A percentile compares a stretch with the other conserved stretches of the same genome.
phyloP scores from a whole-genome alignment of 2,329 filamentous ascomycete genomes.

The Cladorrhinum sp. region DNA sequence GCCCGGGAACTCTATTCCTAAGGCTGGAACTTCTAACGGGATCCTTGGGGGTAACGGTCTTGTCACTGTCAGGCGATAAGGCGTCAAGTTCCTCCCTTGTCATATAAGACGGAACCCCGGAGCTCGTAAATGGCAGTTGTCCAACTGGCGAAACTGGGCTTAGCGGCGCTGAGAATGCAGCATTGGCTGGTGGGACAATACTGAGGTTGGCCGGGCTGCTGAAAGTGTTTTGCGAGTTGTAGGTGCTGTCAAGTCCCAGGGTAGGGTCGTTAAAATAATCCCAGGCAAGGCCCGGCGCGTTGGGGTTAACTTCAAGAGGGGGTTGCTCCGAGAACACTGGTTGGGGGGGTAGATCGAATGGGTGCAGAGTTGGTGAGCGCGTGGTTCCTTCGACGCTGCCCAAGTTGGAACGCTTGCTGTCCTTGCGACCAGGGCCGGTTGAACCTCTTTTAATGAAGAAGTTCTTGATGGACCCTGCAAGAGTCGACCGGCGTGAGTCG shows the following conservation, averaged over 20 bases:
- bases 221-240: background rate
- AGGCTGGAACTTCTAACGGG: conserved; percentile 16
- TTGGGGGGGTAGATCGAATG: conserved; percentile 16
- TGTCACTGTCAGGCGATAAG: conserved; percentile 21
- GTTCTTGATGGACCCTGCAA: conserved; percentile 23
- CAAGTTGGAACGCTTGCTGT: conserved; percentile 27
- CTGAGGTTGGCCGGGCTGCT: conserved; percentile 18
- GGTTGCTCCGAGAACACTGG: conserved; percentile 10
- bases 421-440: conserved; percentile 21
- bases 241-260: conserved; percentile 9
- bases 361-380: conserved; percentile 17
- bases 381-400: conserved; percentile 19
- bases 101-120: conserved; percentile 5
- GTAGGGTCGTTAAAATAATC: conserved; percentile 28
- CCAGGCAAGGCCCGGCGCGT: conserved; percentile 26
- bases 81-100: conserved; percentile 15
- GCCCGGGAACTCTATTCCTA: conserved; percentile 10
- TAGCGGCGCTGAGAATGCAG: conserved; percentile 14
- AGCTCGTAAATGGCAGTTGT: conserved; percentile 6
- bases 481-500: conserved; percentile 19
- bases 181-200: conserved; percentile 11
- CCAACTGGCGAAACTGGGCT: conserved; percentile 15
- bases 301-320: conserved; percentile 24
- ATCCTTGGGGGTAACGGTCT: conserved; percentile 18
- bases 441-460: conserved; percentile 22